Percentiles rank a stretch among this genome's conserved stretches.
Evolutionary conservation across 2,329 filamentous ascomycete genomes (phyloP).

Genomic region (Aspergillus novofumigatus): DNA sequence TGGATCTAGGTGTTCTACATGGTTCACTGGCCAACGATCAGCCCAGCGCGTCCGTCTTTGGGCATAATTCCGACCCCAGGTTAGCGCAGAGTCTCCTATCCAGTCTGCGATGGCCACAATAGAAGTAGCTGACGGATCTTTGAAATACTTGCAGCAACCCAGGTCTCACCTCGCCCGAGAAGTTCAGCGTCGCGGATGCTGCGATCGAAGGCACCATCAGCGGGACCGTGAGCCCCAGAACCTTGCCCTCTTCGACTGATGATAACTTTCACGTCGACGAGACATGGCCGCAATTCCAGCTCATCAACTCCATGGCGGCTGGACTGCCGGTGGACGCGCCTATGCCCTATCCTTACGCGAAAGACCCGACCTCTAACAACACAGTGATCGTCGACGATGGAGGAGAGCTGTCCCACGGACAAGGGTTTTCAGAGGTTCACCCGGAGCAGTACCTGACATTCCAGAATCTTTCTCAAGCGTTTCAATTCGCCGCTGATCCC

Average conservation of each 20-base stretch:
- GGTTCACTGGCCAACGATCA: slow-evolving; percentile 23
- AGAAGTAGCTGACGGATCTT: slow-evolving; percentile 6
- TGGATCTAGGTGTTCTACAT: slow-evolving; percentile 29
- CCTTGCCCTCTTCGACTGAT: slow-evolving; percentile 34
- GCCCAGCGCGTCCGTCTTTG: slow-evolving; percentile 18
- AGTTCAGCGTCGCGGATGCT: slow-evolving; percentile 28
- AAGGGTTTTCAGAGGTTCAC: slow-evolving; percentile 26
- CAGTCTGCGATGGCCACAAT: neutral
- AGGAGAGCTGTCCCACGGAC: slow-evolving; percentile 25
- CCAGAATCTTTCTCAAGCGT: slow-evolving; percentile 27
- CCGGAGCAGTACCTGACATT: slow-evolving; percentile 28
- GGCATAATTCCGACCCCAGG: slow-evolving; percentile 1
- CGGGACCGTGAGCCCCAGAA: slow-evolving; percentile 35
- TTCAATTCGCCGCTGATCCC: slow-evolving; percentile 25
- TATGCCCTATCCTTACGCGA: slow-evolving; percentile 32
- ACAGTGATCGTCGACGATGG: slow-evolving; percentile 36
- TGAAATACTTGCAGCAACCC: slow-evolving; percentile 24
- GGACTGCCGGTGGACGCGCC: slow-evolving; percentile 30
- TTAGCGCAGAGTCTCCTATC: neutral
- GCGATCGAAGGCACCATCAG: slow-evolving; percentile 28
- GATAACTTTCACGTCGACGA: slow-evolving; percentile 37
- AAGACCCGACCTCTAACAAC: slow-evolving; percentile 23
- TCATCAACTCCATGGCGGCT: slow-evolving; percentile 30
- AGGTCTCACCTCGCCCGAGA: slow-evolving; percentile 29
- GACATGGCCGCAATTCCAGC: slow-evolving; percentile 35